Base-by-base conservation (phyloP, 1,284 basidiomycete genomes). In the Boletellus deceptivus region DNA sequence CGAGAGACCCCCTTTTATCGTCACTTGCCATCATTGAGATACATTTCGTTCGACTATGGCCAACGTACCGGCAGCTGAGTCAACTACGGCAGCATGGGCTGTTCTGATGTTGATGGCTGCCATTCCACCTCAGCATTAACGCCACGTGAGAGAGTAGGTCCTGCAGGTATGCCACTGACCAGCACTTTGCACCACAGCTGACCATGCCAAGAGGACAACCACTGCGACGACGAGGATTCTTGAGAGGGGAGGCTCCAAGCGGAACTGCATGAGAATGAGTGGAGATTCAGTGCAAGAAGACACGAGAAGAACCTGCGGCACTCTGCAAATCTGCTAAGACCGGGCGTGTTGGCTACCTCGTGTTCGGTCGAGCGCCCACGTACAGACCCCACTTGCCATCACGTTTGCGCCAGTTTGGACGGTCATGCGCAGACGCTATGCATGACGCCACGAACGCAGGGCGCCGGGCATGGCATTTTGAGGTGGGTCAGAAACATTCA, bases 101-200 rank as follows among this genome's bases (percentile, higher is more conserved):
- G 33, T 27, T 35, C 42, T 13, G 8, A 4, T 13, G 17, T 29
- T 3, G 37, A 59, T 59, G 27, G 50, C 57, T 59, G 33, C 20
- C 18, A 31, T 31, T 38, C 1, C 14, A 18, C n/a, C 11, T 58
- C 0, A 58, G 43, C n/a, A 34, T 24, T 14, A 17, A 44, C 18
- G 17, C 14, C 11, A 31, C 29, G 9, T 18, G 27, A 13, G 27
- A 2, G 10, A 5, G 11, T 11, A 31, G 29, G 29, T 13, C 11
- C 11, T 8, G 10, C 29, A 31, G 29, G 6, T 8, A 7, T 43
- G 4, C 14, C 6, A 50, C 60, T 60, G 18, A 60, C 58, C 46
- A 10, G 41, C 58, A 33, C 58, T 40, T 31, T 37, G 60, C 3
- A 9, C 60, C 36, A 45, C 55, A 11, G 37, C 2, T 1, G 38